Evolutionary conservation across 2,329 filamentous ascomycete genomes (phyloP), one percentile per base, ranked within the genome.

Genomic region (Oidium heveae): DNA sequence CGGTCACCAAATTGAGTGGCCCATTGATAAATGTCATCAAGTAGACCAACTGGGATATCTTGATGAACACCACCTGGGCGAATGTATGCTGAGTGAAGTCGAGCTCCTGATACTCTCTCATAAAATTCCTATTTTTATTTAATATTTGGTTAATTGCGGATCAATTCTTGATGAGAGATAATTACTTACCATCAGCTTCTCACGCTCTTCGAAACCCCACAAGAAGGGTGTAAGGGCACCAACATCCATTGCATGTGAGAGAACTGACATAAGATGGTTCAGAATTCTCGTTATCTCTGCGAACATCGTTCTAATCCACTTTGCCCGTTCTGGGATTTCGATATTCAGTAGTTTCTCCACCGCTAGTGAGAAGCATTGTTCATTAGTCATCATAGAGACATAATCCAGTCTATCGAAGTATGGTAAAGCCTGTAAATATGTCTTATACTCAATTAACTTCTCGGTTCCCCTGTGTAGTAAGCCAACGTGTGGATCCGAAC

Each of bases 321-420:
- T 96, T 63, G 91, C 91, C 65, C 91, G 77, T 60, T 91, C 84
- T 24, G 91, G 91, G 59, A 98, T 85, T 68, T 98, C 93, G 60
- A 98, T 75, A 69, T 98, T 98, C 64, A 98, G 74, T 57, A 98
- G 76, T 76, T 98, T 98, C 77, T 98, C 91, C 55, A 96, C 89
- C 20, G 87, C 91, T 61, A 98, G 76, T 39, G 87, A 80, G 70
- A 86, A 98, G 67, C 87, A 94, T 72, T 98, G 91, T 75, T 98
- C 91, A 70, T 98, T 98, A 65, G 91, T 98, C 91, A 98, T 98
- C 93, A 98, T 98, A 65, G 87, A 95, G 63, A 95, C 88, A 70
- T 98, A 98, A 71, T 98, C 91, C 68, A 98, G 76, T 63, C 91
- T 86, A 72, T 98, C 91, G 68, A 98, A 98, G 74, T 98, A 98